phyloP scores from a whole-genome alignment of 2,329 filamentous ascomycete species.

The Claviceps purpurea region DNA sequence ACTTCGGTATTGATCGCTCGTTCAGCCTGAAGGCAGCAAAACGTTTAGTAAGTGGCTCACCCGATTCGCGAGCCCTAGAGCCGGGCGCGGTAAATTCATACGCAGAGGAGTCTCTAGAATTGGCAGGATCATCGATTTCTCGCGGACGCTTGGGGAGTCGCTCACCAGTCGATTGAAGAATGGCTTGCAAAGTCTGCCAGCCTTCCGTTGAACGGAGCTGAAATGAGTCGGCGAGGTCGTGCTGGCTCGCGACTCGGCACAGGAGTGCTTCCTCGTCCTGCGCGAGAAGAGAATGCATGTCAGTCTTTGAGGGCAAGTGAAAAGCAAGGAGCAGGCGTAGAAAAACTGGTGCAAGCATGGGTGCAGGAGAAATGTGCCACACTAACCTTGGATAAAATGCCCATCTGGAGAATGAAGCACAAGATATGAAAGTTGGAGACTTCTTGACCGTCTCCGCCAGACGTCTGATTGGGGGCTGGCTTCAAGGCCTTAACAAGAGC shows the following conservation, averaged over 20 bases:
- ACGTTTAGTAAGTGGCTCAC: constrained; percentile 50
- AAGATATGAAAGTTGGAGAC: constrained; percentile 91
- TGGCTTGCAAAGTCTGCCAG: constrained; percentile 87
- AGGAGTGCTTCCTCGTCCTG: constrained; percentile 84
- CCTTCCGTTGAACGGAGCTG: constrained; percentile 77
- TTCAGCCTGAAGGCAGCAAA: constrained; percentile 54
- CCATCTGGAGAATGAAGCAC: constrained; percentile 71
- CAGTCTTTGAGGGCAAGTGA: background rate
- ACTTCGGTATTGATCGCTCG: constrained; percentile 17
- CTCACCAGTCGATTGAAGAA: constrained; percentile 96
- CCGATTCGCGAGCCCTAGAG: constrained; percentile 19
- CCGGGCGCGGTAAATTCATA: constrained; percentile 6
- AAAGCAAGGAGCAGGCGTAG: background rate
- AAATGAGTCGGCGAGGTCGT: constrained; percentile 68
- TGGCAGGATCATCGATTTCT: constrained; percentile 23
- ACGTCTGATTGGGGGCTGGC: constrained; percentile 43
- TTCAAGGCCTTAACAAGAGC: constrained; percentile 56
- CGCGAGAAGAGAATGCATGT: background rate
- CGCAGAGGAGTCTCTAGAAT: constrained; percentile 11
- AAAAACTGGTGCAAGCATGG: background rate
- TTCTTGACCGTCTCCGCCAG: constrained; percentile 47
- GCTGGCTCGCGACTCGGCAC: constrained; percentile 69
- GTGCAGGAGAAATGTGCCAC: constrained; percentile 5
- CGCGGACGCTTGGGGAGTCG: constrained; percentile 65
- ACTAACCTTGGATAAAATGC: constrained; percentile 71